Conservation (phyloP, 306 rosid genomes). For the Hippophae rhamnoides region DNA sequence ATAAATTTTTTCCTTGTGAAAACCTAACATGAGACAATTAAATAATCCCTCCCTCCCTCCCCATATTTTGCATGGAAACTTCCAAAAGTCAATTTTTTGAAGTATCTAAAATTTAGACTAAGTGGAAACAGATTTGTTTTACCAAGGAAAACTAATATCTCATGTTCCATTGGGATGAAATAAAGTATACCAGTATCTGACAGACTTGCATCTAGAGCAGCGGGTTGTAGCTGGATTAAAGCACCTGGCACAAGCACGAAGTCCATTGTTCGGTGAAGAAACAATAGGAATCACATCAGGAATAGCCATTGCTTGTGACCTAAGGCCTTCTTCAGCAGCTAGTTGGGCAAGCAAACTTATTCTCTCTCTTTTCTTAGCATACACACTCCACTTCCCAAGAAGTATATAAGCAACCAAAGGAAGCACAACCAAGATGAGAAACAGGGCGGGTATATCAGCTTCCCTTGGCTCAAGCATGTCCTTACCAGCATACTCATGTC, state of each 20-base stretch:
- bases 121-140: no score
- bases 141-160: no score
- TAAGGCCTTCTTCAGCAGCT: conserved; percentile 68
- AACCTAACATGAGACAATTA: no score
- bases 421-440: conserved; percentile 68
- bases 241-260: conserved; percentile 64
- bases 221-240: conserved; percentile 59
- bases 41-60: no score
- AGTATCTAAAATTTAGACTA: no score
- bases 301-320: conserved; percentile 57
- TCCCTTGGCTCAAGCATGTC: conserved; percentile 93
- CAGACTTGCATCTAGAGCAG: conserved; percentile 69
- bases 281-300: conserved; percentile 43
- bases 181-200: conserved; percentile 62
- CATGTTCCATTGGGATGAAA: background rate
- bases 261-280: conserved; percentile 36
- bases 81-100: no score
- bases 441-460: conserved; percentile 81
- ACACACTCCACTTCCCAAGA: conserved; percentile 86
- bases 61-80: no score
- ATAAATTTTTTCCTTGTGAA: no score
- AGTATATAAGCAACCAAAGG: conserved; percentile 74
- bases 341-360: conserved; percentile 63
- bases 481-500: conserved; percentile 91
- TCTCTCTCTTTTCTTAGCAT: conserved; percentile 51